Percentiles rank a stretch among this genome's conserved stretches.
phyloP scores from a whole-genome alignment of 345 rosid genomes.

The Kernera saxatilis region DNA sequence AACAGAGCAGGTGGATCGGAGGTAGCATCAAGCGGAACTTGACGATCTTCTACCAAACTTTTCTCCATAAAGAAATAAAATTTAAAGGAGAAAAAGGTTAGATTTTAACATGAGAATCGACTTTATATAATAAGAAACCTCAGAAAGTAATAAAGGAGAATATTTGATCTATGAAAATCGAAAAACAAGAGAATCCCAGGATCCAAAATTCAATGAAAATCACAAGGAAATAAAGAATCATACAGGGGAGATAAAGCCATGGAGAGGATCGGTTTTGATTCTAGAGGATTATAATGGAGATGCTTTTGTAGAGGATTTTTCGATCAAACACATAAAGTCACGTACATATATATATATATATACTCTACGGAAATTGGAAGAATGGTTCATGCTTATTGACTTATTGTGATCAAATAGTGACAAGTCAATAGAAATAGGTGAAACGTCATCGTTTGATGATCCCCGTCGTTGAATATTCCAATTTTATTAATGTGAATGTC shows the following conservation, averaged over 20 bases:
- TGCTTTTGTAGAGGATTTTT: not conserved
- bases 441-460: not conserved
- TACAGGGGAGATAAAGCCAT: slow-evolving; percentile 23
- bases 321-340: not conserved
- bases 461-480: not conserved
- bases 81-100: not conserved
- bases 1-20: slow-evolving; percentile 65
- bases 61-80: not conserved
- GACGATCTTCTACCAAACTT: slow-evolving; percentile 41
- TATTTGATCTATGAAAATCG: not conserved
- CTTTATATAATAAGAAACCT: not conserved
- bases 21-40: slow-evolving; percentile 42
- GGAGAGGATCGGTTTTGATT: not conserved
- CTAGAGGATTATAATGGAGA: not conserved
- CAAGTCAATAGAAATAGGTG: not conserved
- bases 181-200: not conserved
- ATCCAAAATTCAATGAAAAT: too few relatives aligned
- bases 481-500: not conserved
- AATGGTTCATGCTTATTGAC: not conserved
- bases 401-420: not conserved
- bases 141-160: not conserved
- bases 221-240: not conserved
- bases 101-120: not conserved
- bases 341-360: not conserved
- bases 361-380: not conserved